phyloP scores from a whole-genome alignment of 768 basidiomycete species.

The Termitomyces sp. region DNA sequence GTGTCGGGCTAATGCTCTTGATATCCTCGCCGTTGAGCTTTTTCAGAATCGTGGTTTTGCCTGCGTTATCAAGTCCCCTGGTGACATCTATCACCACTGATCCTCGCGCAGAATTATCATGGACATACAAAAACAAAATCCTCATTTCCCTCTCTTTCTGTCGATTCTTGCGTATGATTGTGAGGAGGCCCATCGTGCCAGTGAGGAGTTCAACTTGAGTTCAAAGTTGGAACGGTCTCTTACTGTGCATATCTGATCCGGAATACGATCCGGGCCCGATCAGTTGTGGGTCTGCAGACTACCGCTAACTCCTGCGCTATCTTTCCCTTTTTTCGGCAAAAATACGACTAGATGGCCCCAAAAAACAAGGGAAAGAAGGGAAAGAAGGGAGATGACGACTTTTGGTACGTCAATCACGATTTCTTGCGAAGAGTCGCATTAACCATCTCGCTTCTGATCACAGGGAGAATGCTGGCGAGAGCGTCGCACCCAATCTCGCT shows the following conservation, averaged over 20 bases:
- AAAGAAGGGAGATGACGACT: constrained; percentile 80
- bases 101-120: constrained; percentile 1
- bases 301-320: neutral
- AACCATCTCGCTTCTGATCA: constrained; percentile 15
- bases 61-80: constrained; percentile 97
- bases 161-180: constrained; percentile 94
- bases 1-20: constrained; percentile 80
- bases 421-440: constrained; percentile 9
- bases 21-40: constrained; percentile 93
- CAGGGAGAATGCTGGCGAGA: constrained; percentile 67
- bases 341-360: constrained; percentile 39
- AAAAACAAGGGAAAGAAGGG: constrained; percentile 84
- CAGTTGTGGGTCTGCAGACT: no score
- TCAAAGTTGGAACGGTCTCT: no score
- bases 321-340: constrained; percentile 1
- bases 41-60: constrained; percentile 97
- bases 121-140: constrained; percentile 73
- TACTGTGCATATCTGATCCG: neutral
- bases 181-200: constrained; percentile 88
- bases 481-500: constrained; percentile 38
- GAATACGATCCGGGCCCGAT: constrained; percentile 8
- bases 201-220: no score
- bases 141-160: constrained; percentile 97
- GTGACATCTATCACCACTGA: constrained; percentile 10
- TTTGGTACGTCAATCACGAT: constrained; percentile 52